phyloP scores from a whole-genome alignment of 768 basidiomycete species.

The Lactarius sp. region DNA sequence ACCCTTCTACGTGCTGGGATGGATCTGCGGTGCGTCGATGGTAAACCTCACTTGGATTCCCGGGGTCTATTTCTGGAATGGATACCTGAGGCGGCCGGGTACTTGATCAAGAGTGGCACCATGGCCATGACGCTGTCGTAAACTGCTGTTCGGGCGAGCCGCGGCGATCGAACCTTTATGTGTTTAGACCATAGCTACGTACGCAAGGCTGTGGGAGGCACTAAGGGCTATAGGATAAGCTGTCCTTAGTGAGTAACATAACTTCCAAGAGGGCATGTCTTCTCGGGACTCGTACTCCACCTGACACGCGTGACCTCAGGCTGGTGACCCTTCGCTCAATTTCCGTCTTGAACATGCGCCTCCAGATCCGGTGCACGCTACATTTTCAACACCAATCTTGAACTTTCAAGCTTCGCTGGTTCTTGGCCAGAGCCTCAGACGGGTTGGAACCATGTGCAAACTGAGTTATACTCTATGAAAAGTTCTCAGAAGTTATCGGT shows the following conservation, averaged over 20 bases:
- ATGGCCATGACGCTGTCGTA: not conserved
- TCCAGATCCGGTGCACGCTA: not conserved
- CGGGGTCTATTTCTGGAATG: not conserved
- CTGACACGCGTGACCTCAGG: too few relatives aligned
- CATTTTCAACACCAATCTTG: not conserved
- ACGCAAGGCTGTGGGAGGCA: not conserved
- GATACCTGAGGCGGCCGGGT: not conserved
- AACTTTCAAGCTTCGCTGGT: constrained; percentile 5
- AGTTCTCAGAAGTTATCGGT: constrained; percentile 1
- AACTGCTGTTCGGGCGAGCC: not conserved
- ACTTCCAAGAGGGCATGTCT: not conserved
- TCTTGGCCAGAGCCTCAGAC: constrained; percentile 11
- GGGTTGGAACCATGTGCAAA: constrained; percentile 4
- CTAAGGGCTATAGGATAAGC: not conserved
- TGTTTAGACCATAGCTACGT: not conserved
- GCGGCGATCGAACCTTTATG: not conserved
- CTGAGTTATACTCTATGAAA: not conserved
- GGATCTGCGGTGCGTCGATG: not conserved
- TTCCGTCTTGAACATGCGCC: not conserved
- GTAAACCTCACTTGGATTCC: not conserved
- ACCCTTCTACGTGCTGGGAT: not conserved
- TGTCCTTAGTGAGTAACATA: not conserved
- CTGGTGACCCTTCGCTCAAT: not conserved
- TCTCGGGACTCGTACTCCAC: too few relatives aligned
- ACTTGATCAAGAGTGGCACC: not conserved